These are phyloP conservation scores for Leccinellum luteum DNA, from an alignment of 768 basidiomycete species.

Conservation along the genomic window DNA sequence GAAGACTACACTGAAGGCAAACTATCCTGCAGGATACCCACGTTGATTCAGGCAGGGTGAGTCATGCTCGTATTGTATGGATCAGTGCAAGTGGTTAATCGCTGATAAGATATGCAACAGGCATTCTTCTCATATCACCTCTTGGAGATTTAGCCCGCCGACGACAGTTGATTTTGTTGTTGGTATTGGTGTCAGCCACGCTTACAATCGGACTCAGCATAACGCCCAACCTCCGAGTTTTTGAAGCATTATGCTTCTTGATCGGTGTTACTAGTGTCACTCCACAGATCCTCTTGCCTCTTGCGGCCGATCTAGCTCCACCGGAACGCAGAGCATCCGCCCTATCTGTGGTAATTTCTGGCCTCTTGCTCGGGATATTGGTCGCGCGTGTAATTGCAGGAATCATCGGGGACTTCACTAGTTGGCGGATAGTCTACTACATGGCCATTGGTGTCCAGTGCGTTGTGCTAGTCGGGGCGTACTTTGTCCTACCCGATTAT, in stretches of 20 bases:
- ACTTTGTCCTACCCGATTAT: conserved; percentile 75
- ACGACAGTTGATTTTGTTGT: conserved; percentile 61
- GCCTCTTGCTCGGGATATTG: conserved; percentile 69
- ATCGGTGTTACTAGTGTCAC: conserved; percentile 70
- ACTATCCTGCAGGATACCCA: conserved; percentile 49
- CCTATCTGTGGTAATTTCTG: conserved; percentile 69
- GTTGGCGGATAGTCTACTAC: conserved; percentile 78
- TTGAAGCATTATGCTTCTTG: conserved; percentile 68
- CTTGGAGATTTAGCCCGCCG: conserved; percentile 81
- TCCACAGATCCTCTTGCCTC: conserved; percentile 71
- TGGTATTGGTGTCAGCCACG: conserved; percentile 50
- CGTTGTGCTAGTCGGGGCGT: conserved; percentile 55
- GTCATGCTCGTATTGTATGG: conserved; percentile 1
- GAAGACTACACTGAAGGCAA: not conserved
- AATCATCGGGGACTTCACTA: conserved; percentile 66
- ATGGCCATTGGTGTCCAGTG: conserved; percentile 70
- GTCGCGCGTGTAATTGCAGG: conserved; percentile 74
- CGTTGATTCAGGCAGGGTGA: conserved; percentile 67
- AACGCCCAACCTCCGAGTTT: conserved; percentile 54
- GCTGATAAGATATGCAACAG: conserved; percentile 58
- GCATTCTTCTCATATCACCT: conserved; percentile 74
- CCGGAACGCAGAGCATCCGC: conserved; percentile 70
- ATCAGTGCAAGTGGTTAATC: not conserved
- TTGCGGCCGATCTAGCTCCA: conserved; percentile 81
- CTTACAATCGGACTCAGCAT: conserved; percentile 73